Percentiles rank a stretch among this genome's conserved stretches.
Conservation (phyloP, 352 stramenopile species). For the Globisporangium spinosum region DNA sequence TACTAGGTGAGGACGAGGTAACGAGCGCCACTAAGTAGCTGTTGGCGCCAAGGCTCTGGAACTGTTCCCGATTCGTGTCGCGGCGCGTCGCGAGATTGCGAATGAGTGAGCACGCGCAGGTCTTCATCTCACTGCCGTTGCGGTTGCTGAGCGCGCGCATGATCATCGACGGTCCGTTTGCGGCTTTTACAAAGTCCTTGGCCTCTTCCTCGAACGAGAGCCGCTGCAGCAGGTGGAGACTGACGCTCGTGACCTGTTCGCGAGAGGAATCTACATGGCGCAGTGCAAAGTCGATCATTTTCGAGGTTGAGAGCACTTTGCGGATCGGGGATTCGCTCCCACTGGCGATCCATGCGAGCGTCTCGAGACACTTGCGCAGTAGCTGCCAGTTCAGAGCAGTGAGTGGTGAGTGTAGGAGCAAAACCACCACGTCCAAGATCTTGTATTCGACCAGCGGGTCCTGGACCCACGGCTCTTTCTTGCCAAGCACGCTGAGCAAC, state of each 20-base stretch:
- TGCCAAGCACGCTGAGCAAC: slow-evolving; percentile 37
- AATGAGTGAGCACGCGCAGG: slow-evolving; percentile 40
- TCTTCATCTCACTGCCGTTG: slow-evolving; percentile 21
- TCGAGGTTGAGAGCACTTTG: slow-evolving; percentile 36
- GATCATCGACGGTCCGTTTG: slow-evolving; percentile 33
- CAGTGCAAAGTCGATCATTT: slow-evolving; percentile 49
- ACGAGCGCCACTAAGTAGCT: slow-evolving; percentile 31
- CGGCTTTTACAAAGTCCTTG: slow-evolving; percentile 34
- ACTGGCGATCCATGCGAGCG: slow-evolving; percentile 54
- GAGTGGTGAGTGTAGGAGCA: slow-evolving; percentile 46
- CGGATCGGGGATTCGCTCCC: slow-evolving; percentile 28
- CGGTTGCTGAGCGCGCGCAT: slow-evolving; percentile 43
- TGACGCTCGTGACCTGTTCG: slow-evolving; percentile 30
- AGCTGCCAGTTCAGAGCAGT: slow-evolving; percentile 32
- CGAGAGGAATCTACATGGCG: slow-evolving; percentile 34
- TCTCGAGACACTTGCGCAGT: slow-evolving; percentile 41
- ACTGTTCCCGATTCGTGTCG: slow-evolving; percentile 47
- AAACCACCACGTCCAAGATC: slow-evolving; percentile 43
- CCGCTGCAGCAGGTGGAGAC: slow-evolving; percentile 55
- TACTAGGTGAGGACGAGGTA: slow-evolving; percentile 7
- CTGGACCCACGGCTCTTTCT: slow-evolving; percentile 47
- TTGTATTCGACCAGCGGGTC: slow-evolving; percentile 47
- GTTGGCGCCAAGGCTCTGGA: slow-evolving; percentile 47
- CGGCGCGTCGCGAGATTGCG: slow-evolving; percentile 45
- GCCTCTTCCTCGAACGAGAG: slow-evolving; percentile 37